Conservation (phyloP, 2,329 filamentous ascomycete genomes). For the Aspergillus pseudoglaucus region DNA sequence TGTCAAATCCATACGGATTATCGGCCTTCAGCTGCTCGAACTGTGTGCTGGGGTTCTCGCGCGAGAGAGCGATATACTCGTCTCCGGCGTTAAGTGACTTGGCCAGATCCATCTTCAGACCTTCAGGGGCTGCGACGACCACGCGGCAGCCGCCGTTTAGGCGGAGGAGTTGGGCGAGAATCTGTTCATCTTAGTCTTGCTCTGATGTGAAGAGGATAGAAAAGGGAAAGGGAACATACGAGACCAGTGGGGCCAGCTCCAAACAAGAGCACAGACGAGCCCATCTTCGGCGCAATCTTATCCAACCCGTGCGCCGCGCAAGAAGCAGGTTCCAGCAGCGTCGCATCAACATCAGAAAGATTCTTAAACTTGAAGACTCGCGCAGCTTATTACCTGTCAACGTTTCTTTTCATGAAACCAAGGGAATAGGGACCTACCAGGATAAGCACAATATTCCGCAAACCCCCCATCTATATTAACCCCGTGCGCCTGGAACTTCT, state of each 20-base stretch:
- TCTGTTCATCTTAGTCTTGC: constrained; percentile 7
- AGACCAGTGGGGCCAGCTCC: constrained; percentile 64
- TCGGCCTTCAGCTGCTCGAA: constrained; percentile 57
- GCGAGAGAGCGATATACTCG: constrained; percentile 42
- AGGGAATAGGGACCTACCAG: constrained; percentile 18
- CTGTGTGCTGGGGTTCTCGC: constrained; percentile 49
- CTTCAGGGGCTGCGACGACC: constrained; percentile 61
- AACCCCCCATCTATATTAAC: constrained; percentile 60
- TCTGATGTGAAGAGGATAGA: constrained; percentile 29
- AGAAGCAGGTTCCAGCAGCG: constrained; percentile 63
- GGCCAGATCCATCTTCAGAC: constrained; percentile 65
- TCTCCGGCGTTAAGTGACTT: constrained; percentile 43
- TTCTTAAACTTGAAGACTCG: constrained; percentile 63
- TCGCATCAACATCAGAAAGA: constrained; percentile 61
- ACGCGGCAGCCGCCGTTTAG: constrained; percentile 64
- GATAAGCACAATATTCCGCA: constrained; percentile 60
- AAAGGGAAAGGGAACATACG: constrained; percentile 58
- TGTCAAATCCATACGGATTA: constrained; percentile 67
- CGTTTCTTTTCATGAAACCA: not conserved
- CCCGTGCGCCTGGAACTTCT: constrained; percentile 60
- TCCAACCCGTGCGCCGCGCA: constrained; percentile 66
- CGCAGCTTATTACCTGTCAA: constrained; percentile 29
- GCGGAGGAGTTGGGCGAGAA: constrained; percentile 57
- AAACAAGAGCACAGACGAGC: constrained; percentile 62
- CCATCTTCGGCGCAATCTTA: constrained; percentile 59